Conservation (phyloP, 495 filamentous ascomycete species). For the Pseudomonodictys pantanalensis region DNA sequence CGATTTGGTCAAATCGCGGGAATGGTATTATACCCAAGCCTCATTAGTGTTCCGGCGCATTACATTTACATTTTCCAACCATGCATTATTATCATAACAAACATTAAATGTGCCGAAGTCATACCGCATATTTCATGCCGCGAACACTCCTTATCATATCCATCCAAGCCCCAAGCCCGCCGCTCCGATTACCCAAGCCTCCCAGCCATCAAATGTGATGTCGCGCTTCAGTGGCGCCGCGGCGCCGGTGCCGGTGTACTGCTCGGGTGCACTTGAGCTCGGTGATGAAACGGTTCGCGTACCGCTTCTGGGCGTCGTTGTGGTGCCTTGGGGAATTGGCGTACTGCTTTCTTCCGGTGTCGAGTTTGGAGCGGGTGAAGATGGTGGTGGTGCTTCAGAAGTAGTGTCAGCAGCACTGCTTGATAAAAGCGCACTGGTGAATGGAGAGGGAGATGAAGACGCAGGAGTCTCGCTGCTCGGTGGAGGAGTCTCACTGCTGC, state of each 20-base stretch:
- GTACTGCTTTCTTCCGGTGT: not conserved
- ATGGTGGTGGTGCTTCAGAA: not conserved
- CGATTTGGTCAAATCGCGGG: too few relatives aligned
- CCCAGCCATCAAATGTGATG: constrained; percentile 9
- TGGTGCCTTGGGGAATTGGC: not conserved
- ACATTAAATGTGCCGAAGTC: too few relatives aligned
- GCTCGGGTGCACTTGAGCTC: not conserved
- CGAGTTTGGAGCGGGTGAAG: not conserved
- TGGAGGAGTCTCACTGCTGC: constrained; percentile 1
- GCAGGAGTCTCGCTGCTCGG: constrained; percentile 9
- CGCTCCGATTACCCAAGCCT: constrained; percentile 26
- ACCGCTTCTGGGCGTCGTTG: not conserved
- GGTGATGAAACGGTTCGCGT: not conserved
- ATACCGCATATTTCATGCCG: too few relatives aligned
- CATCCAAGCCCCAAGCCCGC: constrained; percentile 31
- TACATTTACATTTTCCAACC: too few relatives aligned
- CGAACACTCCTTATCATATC: constrained; percentile 25
- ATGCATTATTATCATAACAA: too few relatives aligned
- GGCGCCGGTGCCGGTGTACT: constrained; percentile 10
- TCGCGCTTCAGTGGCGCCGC: not conserved
- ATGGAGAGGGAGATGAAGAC: not conserved
- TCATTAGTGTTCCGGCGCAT: too few relatives aligned
- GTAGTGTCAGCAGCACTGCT: constrained; percentile 18
- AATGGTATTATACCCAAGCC: too few relatives aligned
- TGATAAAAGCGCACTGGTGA: constrained; percentile 1